Evolutionary conservation across 2,329 filamentous ascomycete species (phyloP).

Genomic region (Ceratocystis smalleyi): DNA sequence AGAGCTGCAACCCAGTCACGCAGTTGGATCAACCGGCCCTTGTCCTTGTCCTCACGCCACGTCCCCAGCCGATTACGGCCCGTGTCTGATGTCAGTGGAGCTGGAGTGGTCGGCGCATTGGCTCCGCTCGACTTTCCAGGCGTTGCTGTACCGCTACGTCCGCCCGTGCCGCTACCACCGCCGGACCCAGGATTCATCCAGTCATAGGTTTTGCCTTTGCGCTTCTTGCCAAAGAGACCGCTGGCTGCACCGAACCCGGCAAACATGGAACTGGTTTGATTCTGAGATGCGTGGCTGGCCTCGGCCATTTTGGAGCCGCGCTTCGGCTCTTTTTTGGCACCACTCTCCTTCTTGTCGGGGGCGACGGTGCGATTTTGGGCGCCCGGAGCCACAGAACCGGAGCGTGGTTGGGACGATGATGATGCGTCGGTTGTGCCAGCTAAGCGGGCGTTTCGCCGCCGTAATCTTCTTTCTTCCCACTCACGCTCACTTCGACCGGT

Average conservation of each 20-base stretch:
- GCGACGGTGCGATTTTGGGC: conserved; percentile 45
- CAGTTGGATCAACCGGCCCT: conserved; percentile 65
- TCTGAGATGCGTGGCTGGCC: conserved; percentile 66
- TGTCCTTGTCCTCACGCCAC: conserved; percentile 63
- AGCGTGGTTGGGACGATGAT: conserved; percentile 32
- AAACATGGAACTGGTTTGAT: conserved; percentile 65
- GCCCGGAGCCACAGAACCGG: conserved; percentile 42
- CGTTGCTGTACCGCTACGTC: conserved; percentile 35
- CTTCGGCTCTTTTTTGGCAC: conserved; percentile 75
- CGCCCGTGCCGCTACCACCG: conserved; percentile 20
- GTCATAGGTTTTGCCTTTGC: conserved; percentile 51
- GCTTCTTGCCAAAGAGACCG: conserved; percentile 41
- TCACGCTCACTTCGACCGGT: conserved; percentile 51
- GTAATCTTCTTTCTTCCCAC: conserved; percentile 55
- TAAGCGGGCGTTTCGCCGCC: conserved; percentile 48
- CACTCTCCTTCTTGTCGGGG: conserved; percentile 50
- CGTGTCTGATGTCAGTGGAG: conserved; percentile 39
- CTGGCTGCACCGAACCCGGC: conserved; percentile 48
- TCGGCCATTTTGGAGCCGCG: conserved; percentile 63
- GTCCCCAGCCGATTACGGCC: conserved; percentile 48
- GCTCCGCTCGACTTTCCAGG: conserved; percentile 27
- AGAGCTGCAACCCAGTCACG: conserved; percentile 68
- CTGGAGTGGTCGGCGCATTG: conserved; percentile 20
- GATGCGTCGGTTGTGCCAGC: conserved; percentile 40
- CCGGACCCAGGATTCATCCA: conserved; percentile 51